Evolutionary conservation across 1,139 yeast genomes (phyloP).

Genomic region (Hyphopichia khmerensis): DNA sequence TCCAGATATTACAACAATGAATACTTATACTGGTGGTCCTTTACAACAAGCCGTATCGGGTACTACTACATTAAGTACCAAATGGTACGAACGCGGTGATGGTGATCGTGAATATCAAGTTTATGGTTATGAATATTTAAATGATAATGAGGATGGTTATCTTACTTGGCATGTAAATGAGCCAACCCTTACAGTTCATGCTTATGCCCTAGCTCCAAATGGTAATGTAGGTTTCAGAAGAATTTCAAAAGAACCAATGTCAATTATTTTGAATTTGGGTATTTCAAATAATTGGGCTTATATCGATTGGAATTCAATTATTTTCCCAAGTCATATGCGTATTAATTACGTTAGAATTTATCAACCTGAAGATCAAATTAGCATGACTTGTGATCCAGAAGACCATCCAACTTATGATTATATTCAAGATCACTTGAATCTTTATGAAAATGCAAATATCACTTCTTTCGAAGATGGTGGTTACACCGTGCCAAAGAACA

Average conservation of each 20-base stretch:
- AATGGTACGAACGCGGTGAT: conserved; percentile 25
- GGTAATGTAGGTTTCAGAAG: conserved; percentile 27
- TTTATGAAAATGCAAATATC: conserved; percentile 20
- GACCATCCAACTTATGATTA: conserved; percentile 24
- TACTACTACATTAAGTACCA: conserved; percentile 21
- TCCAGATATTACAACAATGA: conserved; percentile 22
- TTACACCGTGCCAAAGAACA: conserved; percentile 22
- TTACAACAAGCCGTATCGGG: conserved; percentile 29
- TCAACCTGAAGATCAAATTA: conserved; percentile 22
- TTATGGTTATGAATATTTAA: conserved; percentile 24
- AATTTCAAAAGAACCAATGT: conserved; percentile 28
- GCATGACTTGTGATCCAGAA: conserved; percentile 25
- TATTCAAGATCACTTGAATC: conserved; percentile 20
- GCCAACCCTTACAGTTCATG: conserved; percentile 24
- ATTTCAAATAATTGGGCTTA: conserved; percentile 31
- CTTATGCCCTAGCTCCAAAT: conserved; percentile 25
- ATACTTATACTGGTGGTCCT: conserved; percentile 29
- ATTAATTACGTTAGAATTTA: conserved; percentile 25
- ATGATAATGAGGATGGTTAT: conserved; percentile 22
- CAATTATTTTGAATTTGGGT: conserved; percentile 26
- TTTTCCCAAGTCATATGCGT: conserved; percentile 23
- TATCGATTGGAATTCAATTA: conserved; percentile 26
- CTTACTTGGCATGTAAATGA: conserved; percentile 27
- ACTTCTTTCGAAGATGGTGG: conserved; percentile 24
- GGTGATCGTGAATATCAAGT: conserved; percentile 19